Base-by-base conservation (phyloP, 495 filamentous ascomycete genomes). In the Penicillium macrosclerotiorum region DNA sequence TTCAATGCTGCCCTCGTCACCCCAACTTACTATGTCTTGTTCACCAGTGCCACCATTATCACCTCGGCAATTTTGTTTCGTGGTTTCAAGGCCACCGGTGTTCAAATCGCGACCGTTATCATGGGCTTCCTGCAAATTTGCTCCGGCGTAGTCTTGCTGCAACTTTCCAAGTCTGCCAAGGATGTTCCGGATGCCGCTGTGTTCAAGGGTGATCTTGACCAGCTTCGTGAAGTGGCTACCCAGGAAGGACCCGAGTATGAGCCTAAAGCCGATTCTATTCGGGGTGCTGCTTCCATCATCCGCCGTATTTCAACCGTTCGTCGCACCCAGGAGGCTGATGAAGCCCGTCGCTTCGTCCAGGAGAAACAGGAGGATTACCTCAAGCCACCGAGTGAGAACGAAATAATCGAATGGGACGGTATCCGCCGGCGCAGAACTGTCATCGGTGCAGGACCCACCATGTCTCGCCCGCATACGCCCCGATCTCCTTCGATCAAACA, bases 1-100 rank as follows among this genome's bases (percentile, higher is more conserved):
- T 98, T 93, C 75, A 98, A 98, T 60, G 94, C 93, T 22, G 93
- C 93, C 1, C 79, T 98, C 46, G 93, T 98, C 40, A 98, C 93
- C 0, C 93, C 93, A 0, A 98, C 93, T 3, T 98, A 98, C 68
- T 98, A 98, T 61, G 93, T 98, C 49, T 90, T 89, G 73, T 98
- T 98, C 65, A 98, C 93, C 33, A 93, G 83, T 55, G 82, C 89
- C 12, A 98, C 93, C 3, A 96, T 98, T 52, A 80, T 97, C 47
- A 92, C 89, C 6, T 96, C 90, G 1, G 89, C 91, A 5, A 81
- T 98, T 17, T 74, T 98, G 12, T 98, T 98, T 64, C 87, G 82
- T 47, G 93, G 93, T 4, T 96, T 98, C 78, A 91, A 95, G 56
- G 93, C 91, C 25, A 84, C 87, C 0, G 77, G 80, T 1, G 79